phyloP scores from a whole-genome alignment of 805 yeast genomes.

The Saccharomycopsis sp. region DNA sequence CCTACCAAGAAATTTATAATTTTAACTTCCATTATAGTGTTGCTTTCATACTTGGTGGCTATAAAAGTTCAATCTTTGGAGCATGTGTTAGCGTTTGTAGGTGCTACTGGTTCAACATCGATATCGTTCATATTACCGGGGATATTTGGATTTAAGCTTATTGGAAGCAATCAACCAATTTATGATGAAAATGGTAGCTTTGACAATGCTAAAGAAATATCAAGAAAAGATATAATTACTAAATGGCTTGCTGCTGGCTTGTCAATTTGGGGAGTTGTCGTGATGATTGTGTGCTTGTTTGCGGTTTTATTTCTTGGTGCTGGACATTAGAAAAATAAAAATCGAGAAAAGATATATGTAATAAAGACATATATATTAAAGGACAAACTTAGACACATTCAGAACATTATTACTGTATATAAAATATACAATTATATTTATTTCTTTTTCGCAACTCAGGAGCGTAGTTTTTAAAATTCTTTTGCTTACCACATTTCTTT shows the following conservation, averaged over 20 bases:
- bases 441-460: too few species aligned
- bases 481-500: too few species aligned
- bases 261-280: slow-evolving; percentile 51
- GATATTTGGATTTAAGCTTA: slow-evolving; percentile 61
- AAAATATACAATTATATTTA: too few species aligned
- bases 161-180: slow-evolving; percentile 38
- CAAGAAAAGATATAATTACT: slow-evolving; percentile 30
- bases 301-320: slow-evolving; percentile 31
- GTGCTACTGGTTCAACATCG: slow-evolving; percentile 78
- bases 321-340: slow-evolving; percentile 24
- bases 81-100: slow-evolving; percentile 59
- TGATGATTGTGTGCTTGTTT: slow-evolving; percentile 48
- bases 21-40: slow-evolving; percentile 40
- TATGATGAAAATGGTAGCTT: slow-evolving; percentile 11
- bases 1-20: slow-evolving; percentile 28
- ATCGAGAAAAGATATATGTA: background rate
- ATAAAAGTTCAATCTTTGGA: slow-evolving; percentile 66
- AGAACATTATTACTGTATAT: too few species aligned
- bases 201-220: slow-evolving; percentile 4
- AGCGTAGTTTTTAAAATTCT: too few species aligned
- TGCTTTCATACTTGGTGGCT: slow-evolving; percentile 57
- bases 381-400: too few species aligned
- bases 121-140: slow-evolving; percentile 78
- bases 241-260: slow-evolving; percentile 41
- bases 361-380: background rate